These are phyloP conservation scores for Leccinum griseonigrum DNA, from an alignment of 1,284 basidiomycete genomes.

Conservation along the genomic window DNA sequence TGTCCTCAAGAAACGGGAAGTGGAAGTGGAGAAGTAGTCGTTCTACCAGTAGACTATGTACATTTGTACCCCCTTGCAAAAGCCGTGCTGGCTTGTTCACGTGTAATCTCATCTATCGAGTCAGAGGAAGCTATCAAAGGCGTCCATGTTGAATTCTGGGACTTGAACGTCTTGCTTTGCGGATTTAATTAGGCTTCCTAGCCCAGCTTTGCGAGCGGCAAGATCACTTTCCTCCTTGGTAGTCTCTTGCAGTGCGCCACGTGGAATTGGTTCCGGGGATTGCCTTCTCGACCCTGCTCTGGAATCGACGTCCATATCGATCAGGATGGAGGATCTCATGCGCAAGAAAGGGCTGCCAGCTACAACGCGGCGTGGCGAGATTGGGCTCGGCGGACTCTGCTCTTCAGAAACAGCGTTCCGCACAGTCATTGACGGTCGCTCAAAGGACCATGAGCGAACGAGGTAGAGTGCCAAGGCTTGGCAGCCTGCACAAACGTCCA, in stretches of 20 bases:
- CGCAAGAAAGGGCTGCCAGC: conserved; percentile 53
- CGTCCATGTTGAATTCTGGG: conserved; percentile 82
- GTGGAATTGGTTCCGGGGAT: conserved; percentile 41
- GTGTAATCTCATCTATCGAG: background rate
- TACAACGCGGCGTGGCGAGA: conserved; percentile 46
- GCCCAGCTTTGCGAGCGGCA: conserved; percentile 64
- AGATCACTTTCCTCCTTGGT: conserved; percentile 54
- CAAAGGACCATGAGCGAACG: conserved; percentile 88
- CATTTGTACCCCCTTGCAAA: conserved; percentile 16
- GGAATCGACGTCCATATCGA: conserved; percentile 82
- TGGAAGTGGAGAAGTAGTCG: conserved; percentile 57
- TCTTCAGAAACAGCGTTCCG: background rate
- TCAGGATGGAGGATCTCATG: conserved; percentile 70
- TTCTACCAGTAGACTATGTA: conserved; percentile 11
- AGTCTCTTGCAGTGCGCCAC: conserved; percentile 27
- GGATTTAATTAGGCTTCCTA: conserved; percentile 81
- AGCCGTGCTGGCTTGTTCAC: conserved; percentile 7
- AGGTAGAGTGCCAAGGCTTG: conserved; percentile 86
- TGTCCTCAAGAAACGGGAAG: conserved; percentile 82
- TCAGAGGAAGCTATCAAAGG: conserved; percentile 38
- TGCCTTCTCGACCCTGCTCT: conserved; percentile 56
- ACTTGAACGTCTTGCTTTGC: conserved; percentile 85
- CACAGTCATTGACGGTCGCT: conserved; percentile 54
- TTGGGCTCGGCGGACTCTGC: conserved; percentile 39
- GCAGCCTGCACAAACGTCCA: conserved; percentile 62